These are phyloP conservation scores for Stereocaulon alpinum DNA, from an alignment of 495 filamentous ascomycete species.

Conservation along the genomic window DNA sequence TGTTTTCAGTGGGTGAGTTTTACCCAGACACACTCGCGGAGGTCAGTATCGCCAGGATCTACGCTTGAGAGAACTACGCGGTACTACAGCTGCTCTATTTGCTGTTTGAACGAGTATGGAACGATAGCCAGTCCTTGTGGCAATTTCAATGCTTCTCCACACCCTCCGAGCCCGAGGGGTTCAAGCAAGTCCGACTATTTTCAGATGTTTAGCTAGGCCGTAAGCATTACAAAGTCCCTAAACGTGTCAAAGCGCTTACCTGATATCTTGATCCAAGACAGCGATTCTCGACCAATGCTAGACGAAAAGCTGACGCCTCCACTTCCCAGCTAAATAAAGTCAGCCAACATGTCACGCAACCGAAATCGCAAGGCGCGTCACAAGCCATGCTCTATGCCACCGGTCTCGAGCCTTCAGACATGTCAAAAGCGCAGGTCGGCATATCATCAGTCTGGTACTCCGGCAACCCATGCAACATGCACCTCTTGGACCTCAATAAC, in stretches of 20 bases:
- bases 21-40: too few species aligned
- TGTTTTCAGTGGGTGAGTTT: too few species aligned
- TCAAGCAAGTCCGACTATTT: background rate
- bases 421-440: conserved; percentile 91
- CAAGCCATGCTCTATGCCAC: conserved; percentile 99
- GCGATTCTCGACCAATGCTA: conserved; percentile 30
- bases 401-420: conserved; percentile 69
- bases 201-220: background rate
- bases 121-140: background rate
- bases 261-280: background rate
- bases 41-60: too few species aligned
- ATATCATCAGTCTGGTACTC: conserved; percentile 73
- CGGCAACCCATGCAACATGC: conserved; percentile 99
- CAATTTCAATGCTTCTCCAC: conserved; percentile 1
- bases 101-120: background rate
- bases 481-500: conserved; percentile 78
- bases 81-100: background rate
- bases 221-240: background rate
- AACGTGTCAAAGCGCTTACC: background rate
- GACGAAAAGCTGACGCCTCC: conserved; percentile 29
- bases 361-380: conserved; percentile 92
- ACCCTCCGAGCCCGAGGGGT: conserved; percentile 1
- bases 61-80: too few species aligned
- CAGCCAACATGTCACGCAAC: conserved; percentile 79
- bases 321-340: conserved; percentile 59